Evolutionary conservation across 495 filamentous ascomycete species (phyloP), one percentile per base, ranked within the genome.

Genomic region (Hypoxylon lienhwacheense): DNA sequence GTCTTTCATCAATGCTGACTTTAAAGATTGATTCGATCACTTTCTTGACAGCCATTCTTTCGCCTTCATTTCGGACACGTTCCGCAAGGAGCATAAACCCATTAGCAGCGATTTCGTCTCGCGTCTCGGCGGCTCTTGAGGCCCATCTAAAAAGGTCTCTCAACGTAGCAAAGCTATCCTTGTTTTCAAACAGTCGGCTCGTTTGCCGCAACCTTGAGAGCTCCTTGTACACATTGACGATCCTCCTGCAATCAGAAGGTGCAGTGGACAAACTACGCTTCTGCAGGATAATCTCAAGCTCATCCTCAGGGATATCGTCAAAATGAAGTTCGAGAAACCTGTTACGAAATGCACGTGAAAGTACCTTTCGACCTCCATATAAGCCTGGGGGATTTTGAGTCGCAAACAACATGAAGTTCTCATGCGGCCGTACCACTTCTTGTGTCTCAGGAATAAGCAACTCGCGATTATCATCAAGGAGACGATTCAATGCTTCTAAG

Each of bases 141-240:
- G 95, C 92, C 95, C 95, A 99, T 49, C 95, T 79, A 61, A 99
- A 99, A 3, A 99, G 81, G 71, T 99, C 95, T 78, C 95, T 80
- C 17, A 99, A 76, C 6, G 95, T 99, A 6, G 95, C 95, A 69
- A 99, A 99, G 62, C 91, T 91, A 64, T 93, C 91, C 67, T 95
- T 96, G 63, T 97, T 91, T 72, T 99, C 95, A 65, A 97, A 99
- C 0, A 97, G 71, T 17, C 95, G 77, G 61, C 83, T 89, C 14
- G 89, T 86, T 68, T 99, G 95, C 8, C 95, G 89, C 7, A 97
- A 73, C 6, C 87, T 73, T 5, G 93, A 93, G 14, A 99, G 79
- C 65, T 92, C 89, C 59, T 89, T 85, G 70, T 99, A 99, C 0
- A 97, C 91, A n/a, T 85, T 76, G 12, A 97, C 93, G 53, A 99